Percentiles rank a stretch among this genome's conserved stretches.
phyloP scores from a whole-genome alignment of 2,329 filamentous ascomycete genomes.

The Sporothrix pseudoabietina region DNA sequence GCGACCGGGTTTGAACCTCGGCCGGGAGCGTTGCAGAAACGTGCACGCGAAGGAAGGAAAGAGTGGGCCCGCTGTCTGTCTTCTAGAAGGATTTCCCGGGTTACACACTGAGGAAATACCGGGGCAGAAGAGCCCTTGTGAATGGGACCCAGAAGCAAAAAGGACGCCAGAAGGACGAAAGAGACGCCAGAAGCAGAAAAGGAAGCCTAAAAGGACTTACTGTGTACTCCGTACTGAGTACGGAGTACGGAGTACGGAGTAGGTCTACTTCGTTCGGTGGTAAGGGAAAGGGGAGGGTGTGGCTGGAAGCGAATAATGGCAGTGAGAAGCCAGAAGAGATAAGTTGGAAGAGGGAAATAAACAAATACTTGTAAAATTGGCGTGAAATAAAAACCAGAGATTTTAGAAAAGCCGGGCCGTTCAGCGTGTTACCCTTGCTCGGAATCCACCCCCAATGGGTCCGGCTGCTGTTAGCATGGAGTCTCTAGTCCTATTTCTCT shows the following conservation, averaged over 20 bases:
- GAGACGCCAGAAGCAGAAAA: conserved; percentile 8
- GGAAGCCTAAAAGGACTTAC: not conserved
- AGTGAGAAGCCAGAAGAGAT: not conserved
- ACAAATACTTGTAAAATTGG: not conserved
- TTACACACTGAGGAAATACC: not conserved
- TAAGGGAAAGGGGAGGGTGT: not conserved
- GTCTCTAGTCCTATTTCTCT: conserved; percentile 11
- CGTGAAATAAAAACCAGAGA: not conserved
- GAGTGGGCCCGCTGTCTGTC: not conserved
- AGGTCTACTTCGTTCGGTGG: not conserved
- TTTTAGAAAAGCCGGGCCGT: conserved; percentile 16
- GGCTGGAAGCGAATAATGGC: not conserved
- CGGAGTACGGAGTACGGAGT: too few species aligned
- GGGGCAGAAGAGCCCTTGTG: not conserved
- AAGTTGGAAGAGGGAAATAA: not conserved
- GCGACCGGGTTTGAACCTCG: not conserved
- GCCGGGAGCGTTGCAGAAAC: conserved; percentile 1
- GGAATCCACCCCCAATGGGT: not conserved
- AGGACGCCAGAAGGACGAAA: conserved; percentile 12
- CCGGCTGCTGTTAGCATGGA: conserved; percentile 11
- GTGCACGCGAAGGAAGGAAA: conserved; percentile 21
- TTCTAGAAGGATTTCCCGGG: conserved; percentile 19
- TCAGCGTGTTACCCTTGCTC: conserved; percentile 9
- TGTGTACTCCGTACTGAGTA: too few species aligned
- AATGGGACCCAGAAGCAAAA: not conserved